Evolutionary conservation across 345 rosid genomes (phyloP), one percentile per base, ranked within the genome.

Genomic region (Aurinia saxatilis): DNA sequence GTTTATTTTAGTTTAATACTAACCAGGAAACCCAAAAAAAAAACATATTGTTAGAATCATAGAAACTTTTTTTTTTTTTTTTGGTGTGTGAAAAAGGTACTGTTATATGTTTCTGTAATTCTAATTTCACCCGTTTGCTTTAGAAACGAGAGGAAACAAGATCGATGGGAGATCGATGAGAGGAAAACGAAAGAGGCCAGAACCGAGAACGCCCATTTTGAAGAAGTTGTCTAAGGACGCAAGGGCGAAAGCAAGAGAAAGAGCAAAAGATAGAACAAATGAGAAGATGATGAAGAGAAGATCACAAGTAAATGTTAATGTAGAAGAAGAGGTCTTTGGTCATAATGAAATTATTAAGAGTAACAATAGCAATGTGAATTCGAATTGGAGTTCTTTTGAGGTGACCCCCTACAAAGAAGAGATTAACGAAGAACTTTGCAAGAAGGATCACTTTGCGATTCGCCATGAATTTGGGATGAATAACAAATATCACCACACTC

Each of bases 211-310:
- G 2, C 57, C 61, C 10, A 42, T 58, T 45, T 58, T 72, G 31
- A 72, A 51, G 71, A 58, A 58, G 66, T 6, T 72, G 19, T 58
- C 84, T 5, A 84, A 67, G 65, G 93, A 84, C 21, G 67, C 46
- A 2, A 80, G 96, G 53, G 78, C 55, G 4, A 80, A 73, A 73
- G 95, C 91, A 11, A 81, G 96, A 66, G 91, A 67, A 10, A 72
- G 89, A 58, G 96, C 96, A 8, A 86, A 80, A 51, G 82, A 78
- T 51, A 80, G 96, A 68, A 82, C 96, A 5, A 67, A 25, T 13
- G 80, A 70, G 41, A 84, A 86, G 71, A 77, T 62, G 75, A 50
- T 61, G 73, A 53, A 38, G 21, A 39, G 30, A 51, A 65, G 50
- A 50, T 45, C 75, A 65, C 65, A 63, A 41, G 69, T 15, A 6